Conservation (phyloP, 1,284 basidiomycete species). For the Phylloboletellus chloephorus region DNA sequence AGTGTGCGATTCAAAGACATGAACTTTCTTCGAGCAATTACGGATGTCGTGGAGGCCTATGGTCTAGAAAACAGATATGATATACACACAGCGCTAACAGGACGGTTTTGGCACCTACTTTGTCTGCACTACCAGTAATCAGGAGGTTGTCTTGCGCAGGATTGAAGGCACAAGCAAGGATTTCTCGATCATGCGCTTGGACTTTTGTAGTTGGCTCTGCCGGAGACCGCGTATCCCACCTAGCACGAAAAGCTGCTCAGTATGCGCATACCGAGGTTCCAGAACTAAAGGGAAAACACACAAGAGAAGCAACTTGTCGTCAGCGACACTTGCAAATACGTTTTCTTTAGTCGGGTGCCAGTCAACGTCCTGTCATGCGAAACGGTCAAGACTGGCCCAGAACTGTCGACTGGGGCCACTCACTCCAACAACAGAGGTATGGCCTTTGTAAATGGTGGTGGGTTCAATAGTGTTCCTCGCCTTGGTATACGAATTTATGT, state of each 20-base stretch:
- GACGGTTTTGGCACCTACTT: constrained; percentile 44
- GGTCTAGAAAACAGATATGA: constrained; percentile 51
- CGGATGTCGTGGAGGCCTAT: constrained; percentile 88
- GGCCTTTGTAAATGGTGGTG: constrained; percentile 78
- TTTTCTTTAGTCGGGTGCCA: constrained; percentile 87
- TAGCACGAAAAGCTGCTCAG: constrained; percentile 32
- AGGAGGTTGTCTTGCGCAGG: constrained; percentile 82
- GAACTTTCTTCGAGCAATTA: constrained; percentile 74
- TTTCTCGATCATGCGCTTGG: constrained; percentile 87
- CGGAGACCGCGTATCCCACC: constrained; percentile 87
- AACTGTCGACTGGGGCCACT: constrained; percentile 27
- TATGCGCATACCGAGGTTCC: constrained; percentile 7
- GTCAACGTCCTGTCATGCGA: constrained; percentile 79
- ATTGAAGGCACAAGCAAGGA: constrained; percentile 88
- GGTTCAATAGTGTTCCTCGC: constrained; percentile 76
- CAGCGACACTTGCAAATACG: constrained; percentile 94
- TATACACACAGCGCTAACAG: background rate
- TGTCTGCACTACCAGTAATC: constrained; percentile 91
- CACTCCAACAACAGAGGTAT: constrained; percentile 86
- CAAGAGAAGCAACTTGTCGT: constrained; percentile 93
- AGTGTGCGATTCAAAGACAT: constrained; percentile 89
- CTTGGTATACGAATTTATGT: constrained; percentile 87
- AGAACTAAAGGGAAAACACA: constrained; percentile 32
- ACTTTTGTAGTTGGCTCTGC: constrained; percentile 68
- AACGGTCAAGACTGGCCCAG: constrained; percentile 4